phyloP scores from a whole-genome alignment of 371 early-diverging fungal genomes.

The Basidiobolus meristosporus region DNA sequence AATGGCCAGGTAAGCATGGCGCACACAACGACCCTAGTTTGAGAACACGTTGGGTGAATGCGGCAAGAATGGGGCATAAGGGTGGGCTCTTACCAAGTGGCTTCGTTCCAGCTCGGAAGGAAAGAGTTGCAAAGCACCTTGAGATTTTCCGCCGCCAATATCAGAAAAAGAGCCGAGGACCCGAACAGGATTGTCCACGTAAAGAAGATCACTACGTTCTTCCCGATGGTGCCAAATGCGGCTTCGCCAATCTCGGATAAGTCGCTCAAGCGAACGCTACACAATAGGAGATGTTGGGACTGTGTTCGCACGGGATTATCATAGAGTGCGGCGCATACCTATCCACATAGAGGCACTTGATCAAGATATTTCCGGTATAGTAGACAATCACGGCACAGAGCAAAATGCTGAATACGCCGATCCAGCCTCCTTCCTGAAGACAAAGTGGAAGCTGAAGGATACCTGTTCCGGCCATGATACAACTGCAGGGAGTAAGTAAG shows the following conservation, averaged over 20 bases:
- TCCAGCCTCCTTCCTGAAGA: slow-evolving; percentile 65
- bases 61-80: too few species aligned
- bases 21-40: too few species aligned
- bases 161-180: neutral
- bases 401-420: slow-evolving; percentile 45
- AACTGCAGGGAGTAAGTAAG: slow-evolving; percentile 11
- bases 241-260: slow-evolving; percentile 38
- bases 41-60: too few species aligned
- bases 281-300: too few species aligned
- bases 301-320: too few species aligned
- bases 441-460: slow-evolving; percentile 67
- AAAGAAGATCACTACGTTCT: slow-evolving; percentile 34
- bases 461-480: slow-evolving; percentile 74
- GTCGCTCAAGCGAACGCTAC: slow-evolving; percentile 17
- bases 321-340: too few species aligned
- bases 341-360: slow-evolving; percentile 42
- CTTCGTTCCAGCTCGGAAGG: too few species aligned
- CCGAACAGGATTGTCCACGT: slow-evolving; percentile 47
- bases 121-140: too few species aligned
- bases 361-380: slow-evolving; percentile 46
- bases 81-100: too few species aligned
- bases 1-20: too few species aligned
- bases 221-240: slow-evolving; percentile 41
- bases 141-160: too few species aligned
- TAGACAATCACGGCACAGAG: slow-evolving; percentile 52